These are phyloP conservation scores for Candida peoriensis DNA, from an alignment of 805 yeast species.

Conservation along the genomic window DNA sequence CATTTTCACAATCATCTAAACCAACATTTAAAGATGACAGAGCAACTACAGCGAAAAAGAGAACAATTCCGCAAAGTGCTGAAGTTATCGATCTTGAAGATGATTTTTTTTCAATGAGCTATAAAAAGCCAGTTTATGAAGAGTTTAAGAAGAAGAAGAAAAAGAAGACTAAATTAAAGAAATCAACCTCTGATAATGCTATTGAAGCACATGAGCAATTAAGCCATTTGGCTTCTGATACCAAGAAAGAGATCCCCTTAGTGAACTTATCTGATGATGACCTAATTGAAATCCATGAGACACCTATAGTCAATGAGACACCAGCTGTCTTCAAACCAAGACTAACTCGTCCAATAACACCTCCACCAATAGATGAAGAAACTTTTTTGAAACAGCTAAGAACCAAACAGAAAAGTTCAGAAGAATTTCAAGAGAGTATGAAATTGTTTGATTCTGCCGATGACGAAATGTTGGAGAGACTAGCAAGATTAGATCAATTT, in stretches of 20 bases:
- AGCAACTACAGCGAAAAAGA: neutral
- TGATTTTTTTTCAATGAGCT: constrained; percentile 24
- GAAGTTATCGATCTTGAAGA: constrained; percentile 14
- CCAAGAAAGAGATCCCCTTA: neutral
- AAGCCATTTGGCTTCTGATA: neutral
- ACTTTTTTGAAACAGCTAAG: constrained; percentile 2
- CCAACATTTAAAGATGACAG: neutral
- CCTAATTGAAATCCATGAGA: constrained; percentile 1
- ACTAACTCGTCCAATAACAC: constrained; percentile 9
- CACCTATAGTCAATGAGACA: too few relatives aligned
- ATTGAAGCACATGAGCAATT: neutral
- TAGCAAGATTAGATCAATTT: constrained; percentile 1
- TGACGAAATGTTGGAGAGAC: neutral
- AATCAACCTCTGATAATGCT: neutral
- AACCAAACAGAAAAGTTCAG: neutral
- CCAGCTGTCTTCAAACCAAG: neutral
- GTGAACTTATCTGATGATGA: neutral
- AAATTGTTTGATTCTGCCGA: constrained; percentile 9
- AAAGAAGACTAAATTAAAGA: constrained; percentile 16
- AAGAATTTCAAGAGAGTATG: neutral
- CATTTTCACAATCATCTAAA: too few relatives aligned
- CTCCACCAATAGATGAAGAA: constrained; percentile 18
- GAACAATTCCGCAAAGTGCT: neutral
- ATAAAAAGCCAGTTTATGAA: neutral
- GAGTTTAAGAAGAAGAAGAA: constrained; percentile 11